Evolutionary conservation across 805 yeast genomes (phyloP).

Genomic region (Nematodospora valgi): DNA sequence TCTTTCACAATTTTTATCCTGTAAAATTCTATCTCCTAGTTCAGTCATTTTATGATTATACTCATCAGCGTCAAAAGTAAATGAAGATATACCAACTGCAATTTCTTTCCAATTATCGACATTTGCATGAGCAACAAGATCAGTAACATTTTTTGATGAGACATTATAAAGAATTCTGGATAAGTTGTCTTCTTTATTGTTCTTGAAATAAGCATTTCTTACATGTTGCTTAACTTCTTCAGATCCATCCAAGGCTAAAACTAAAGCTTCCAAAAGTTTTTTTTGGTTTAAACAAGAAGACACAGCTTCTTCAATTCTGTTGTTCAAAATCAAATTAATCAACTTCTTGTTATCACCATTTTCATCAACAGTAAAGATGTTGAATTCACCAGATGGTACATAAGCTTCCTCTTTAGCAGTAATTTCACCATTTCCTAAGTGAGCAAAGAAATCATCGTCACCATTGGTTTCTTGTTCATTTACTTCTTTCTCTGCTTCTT

Average conservation of each 20-base stretch:
- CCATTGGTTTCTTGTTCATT: slow-evolving; percentile 12
- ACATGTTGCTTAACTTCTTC: slow-evolving; percentile 62
- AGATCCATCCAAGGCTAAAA: slow-evolving; percentile 69
- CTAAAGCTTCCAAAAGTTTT: slow-evolving; percentile 72
- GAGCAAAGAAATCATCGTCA: slow-evolving; percentile 37
- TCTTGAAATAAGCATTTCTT: slow-evolving; percentile 64
- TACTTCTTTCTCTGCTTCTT: slow-evolving; percentile 7
- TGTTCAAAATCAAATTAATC: slow-evolving; percentile 47
- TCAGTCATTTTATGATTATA: slow-evolving; percentile 55
- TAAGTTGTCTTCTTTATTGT: slow-evolving; percentile 51
- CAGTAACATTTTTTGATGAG: slow-evolving; percentile 53
- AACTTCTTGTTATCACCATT: slow-evolving; percentile 42
- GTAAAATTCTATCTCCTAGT: slow-evolving; percentile 75
- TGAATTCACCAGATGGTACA: slow-evolving; percentile 56
- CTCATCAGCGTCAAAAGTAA: slow-evolving; percentile 41
- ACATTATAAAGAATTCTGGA: slow-evolving; percentile 74
- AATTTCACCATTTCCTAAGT: slow-evolving; percentile 23
- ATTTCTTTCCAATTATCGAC: slow-evolving; percentile 80
- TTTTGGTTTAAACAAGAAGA: slow-evolving; percentile 60
- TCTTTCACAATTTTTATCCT: slow-evolving; percentile 36
- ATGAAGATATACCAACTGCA: slow-evolving; percentile 66
- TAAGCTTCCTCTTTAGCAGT: slow-evolving; percentile 13
- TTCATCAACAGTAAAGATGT: slow-evolving; percentile 29
- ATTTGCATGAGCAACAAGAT: slow-evolving; percentile 74
- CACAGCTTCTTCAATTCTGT: slow-evolving; percentile 66